These are phyloP conservation scores for Lachancea meyersii DNA, from an alignment of 805 yeast genomes.

Conservation along the genomic window DNA sequence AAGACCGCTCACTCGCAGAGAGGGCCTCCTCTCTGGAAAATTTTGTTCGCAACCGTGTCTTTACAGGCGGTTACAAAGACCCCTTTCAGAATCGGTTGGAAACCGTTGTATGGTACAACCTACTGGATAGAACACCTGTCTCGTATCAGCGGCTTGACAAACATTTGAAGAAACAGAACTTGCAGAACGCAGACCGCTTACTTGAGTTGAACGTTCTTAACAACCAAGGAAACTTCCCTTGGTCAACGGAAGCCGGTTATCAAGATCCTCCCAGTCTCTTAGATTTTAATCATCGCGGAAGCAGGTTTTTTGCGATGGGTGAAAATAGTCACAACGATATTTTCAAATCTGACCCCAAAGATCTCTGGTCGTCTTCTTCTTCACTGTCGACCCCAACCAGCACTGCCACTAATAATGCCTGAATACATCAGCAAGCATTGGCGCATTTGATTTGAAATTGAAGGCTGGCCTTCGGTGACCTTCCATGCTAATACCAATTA, in stretches of 20 bases:
- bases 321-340: slow-evolving; percentile 8
- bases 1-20: slow-evolving; percentile 9
- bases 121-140: slow-evolving; percentile 5
- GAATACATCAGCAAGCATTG: too few relatives aligned
- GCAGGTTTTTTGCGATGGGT: slow-evolving; percentile 7
- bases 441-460: too few relatives aligned
- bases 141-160: slow-evolving; percentile 4
- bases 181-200: slow-evolving; percentile 3
- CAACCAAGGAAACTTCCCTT: slow-evolving; percentile 1
- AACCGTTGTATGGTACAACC: slow-evolving; percentile 9
- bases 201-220: slow-evolving; percentile 2
- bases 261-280: slow-evolving; percentile 8
- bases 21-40: slow-evolving; percentile 7
- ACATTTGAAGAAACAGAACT: background rate
- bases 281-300: slow-evolving; percentile 7
- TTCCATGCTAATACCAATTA: too few relatives aligned
- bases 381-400: background rate
- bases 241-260: slow-evolving; percentile 8
- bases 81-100: slow-evolving; percentile 9
- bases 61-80: slow-evolving; percentile 9
- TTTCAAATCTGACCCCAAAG: slow-evolving; percentile 8
- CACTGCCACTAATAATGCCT: too few relatives aligned
- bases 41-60: slow-evolving; percentile 7
- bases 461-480: too few relatives aligned
- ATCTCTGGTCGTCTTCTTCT: background rate